Percentiles rank a stretch among this genome's conserved stretches.
These are phyloP conservation scores for Neurospora sp. DNA, from an alignment of 495 filamentous ascomycete species.

Conservation along the genomic window DNA sequence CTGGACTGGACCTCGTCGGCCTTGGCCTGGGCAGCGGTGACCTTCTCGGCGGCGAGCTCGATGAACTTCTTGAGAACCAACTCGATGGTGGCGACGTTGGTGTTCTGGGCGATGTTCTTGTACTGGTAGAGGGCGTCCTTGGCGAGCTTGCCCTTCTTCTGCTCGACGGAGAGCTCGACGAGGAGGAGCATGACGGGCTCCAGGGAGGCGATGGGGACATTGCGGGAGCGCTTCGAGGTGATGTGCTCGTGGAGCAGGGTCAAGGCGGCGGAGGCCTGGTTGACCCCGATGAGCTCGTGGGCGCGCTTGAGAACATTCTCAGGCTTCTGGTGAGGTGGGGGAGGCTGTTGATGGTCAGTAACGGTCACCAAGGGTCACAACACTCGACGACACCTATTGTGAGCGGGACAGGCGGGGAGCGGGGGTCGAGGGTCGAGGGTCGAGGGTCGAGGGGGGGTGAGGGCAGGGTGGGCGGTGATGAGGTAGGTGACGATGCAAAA, in stretches of 20 bases:
- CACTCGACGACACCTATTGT: constrained; percentile 10
- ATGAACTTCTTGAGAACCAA: constrained; percentile 94
- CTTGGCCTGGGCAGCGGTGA: constrained; percentile 90
- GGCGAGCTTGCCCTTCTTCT: constrained; percentile 93
- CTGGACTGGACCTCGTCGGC: constrained; percentile 88
- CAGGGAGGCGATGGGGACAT: constrained; percentile 90
- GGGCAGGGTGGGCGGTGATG: constrained; percentile 1
- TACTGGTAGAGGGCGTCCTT: constrained; percentile 99
- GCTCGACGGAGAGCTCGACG: constrained; percentile 91
- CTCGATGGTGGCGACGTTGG: constrained; percentile 96
- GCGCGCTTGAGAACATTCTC: constrained; percentile 99
- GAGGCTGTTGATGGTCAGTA: constrained; percentile 53
- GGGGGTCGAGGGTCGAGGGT: not conserved
- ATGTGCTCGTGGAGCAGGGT: constrained; percentile 98
- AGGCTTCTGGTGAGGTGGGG: constrained; percentile 89
- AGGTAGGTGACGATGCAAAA: constrained; percentile 4
- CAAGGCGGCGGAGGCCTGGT: constrained; percentile 83
- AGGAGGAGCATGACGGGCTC: constrained; percentile 98
- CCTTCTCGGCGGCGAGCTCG: constrained; percentile 90
- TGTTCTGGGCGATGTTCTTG: constrained; percentile 99
- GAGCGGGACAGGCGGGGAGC: not conserved
- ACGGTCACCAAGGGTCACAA: not conserved
- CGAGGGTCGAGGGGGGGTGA: not conserved
- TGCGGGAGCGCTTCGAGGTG: constrained; percentile 92
- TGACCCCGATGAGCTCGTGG: constrained; percentile 95